A percentile compares a stretch with the other conserved stretches of the same genome.
Evolutionary conservation across 202 grass and related monocot species (phyloP).

Genomic region (Schoenoplectus tabernaemontani): DNA sequence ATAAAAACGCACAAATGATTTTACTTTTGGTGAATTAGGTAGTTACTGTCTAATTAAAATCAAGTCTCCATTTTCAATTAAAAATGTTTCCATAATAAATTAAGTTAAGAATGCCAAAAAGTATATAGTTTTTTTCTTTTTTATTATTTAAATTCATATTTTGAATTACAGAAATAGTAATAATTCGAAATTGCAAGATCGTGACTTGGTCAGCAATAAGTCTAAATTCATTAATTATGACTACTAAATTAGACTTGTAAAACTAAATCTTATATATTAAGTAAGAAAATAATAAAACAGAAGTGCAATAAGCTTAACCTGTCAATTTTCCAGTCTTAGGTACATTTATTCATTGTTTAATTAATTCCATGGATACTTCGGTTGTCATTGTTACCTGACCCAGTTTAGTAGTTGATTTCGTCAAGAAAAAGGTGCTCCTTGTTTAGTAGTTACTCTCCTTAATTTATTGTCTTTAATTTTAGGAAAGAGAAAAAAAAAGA

Average conservation of each 20-base stretch:
- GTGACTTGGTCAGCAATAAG: neutral
- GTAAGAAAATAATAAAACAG: neutral
- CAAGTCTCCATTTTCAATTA: too few relatives aligned
- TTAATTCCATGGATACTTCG: neutral
- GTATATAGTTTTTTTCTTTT: neutral
- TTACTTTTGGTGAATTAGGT: too few relatives aligned
- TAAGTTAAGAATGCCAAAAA: too few relatives aligned
- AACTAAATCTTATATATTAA: neutral
- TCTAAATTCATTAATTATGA: neutral
- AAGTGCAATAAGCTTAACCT: neutral
- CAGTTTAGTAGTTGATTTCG: neutral
- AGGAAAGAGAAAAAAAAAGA: neutral
- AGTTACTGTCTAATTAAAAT: too few relatives aligned
- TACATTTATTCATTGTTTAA: neutral
- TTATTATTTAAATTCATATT: neutral
- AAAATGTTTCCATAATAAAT: too few relatives aligned
- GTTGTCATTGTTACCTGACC: neutral
- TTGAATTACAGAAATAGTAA: neutral
- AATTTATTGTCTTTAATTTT: neutral
- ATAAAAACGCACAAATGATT: too few relatives aligned
- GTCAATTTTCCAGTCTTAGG: neutral
- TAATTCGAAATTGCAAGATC: neutral
- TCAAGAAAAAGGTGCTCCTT: constrained; percentile 12
- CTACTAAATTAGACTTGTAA: neutral
- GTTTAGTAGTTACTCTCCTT: neutral